Evolutionary conservation across 2,329 filamentous ascomycete species (phyloP).

Genomic region (Falciphora oryzae): DNA sequence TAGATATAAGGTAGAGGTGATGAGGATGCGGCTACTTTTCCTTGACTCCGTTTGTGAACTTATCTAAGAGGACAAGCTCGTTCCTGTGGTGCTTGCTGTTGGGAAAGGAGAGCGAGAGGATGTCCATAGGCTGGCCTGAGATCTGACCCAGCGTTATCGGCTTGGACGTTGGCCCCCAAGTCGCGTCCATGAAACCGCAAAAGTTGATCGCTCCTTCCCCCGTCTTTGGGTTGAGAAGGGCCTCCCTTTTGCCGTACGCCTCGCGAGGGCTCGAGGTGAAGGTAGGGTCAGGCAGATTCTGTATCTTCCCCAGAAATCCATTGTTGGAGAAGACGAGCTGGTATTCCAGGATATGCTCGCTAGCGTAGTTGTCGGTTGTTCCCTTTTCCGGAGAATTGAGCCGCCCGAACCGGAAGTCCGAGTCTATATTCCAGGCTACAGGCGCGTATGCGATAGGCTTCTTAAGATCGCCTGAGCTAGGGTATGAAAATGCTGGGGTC

Average conservation of each 20-base stretch:
- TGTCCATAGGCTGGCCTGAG: background rate
- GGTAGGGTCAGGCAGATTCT: background rate
- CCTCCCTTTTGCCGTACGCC: background rate
- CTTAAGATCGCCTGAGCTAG: background rate
- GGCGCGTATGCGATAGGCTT: background rate
- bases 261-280: background rate
- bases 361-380: background rate
- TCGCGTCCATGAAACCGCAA: background rate
- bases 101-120: background rate
- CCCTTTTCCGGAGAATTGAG: background rate
- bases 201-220: too few relatives aligned
- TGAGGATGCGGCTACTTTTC: background rate
- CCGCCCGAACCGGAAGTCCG: background rate
- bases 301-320: background rate
- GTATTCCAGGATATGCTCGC: slow-evolving; percentile 3
- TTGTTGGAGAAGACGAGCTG: background rate
- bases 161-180: background rate
- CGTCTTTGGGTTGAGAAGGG: background rate
- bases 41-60: background rate
- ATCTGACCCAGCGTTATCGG: background rate
- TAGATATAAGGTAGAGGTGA: too few relatives aligned
- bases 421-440: background rate
- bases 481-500: background rate
- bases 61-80: background rate
- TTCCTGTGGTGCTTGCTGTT: background rate